Evolutionary conservation across 495 filamentous ascomycete genomes (phyloP), one percentile per base, ranked within the genome.

Genomic region (Hyaloscypha variabilis): DNA sequence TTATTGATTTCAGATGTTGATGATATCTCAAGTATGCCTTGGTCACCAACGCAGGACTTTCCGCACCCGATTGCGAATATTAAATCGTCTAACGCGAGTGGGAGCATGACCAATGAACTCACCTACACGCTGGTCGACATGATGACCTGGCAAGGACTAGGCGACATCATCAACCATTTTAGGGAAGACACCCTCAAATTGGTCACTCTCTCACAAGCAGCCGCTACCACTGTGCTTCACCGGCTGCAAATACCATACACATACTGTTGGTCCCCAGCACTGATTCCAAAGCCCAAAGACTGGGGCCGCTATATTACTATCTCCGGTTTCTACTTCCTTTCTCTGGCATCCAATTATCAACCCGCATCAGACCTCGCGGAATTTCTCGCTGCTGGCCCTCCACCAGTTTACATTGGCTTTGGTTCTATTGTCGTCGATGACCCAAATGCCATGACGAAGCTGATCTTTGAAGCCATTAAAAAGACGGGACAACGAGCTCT

Each of bases 31-130:
- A 64, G 82, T 92, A 93, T 90, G 68, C 87, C 87, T 23, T 90
- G 86, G 70, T 85, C 82, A 8, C 83, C 87, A 0, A 91, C 89
- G 0, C 81, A 81, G 58, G 81, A 83, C 8, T 91, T 92, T 63
- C 87, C 89, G 1, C 89, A 92, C 67, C 89, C 89, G 3, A 76
- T 92, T 23, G 89, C 88, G 31, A 90, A 87, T 65, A 84, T 91
- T 53, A 83, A 85, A 60, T 81, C 77, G 26, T 81, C 79, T 13
- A 87, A 88, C 68, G 82, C 86, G 2, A 81, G 85, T 59, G 74
- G 79, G 4, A 79, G 77, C 56, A 86, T 86, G 65, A 85, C 85
- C 3, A 92, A 92, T 75, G 90, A 90, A 64, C 81, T 92, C 51
- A 83, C 83, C 11, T 92, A 91, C 69, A 82, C 87, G 1, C 75